Evolutionary conservation across 441 rosid genomes (phyloP).

Genomic region (Corymbia citriodora): DNA sequence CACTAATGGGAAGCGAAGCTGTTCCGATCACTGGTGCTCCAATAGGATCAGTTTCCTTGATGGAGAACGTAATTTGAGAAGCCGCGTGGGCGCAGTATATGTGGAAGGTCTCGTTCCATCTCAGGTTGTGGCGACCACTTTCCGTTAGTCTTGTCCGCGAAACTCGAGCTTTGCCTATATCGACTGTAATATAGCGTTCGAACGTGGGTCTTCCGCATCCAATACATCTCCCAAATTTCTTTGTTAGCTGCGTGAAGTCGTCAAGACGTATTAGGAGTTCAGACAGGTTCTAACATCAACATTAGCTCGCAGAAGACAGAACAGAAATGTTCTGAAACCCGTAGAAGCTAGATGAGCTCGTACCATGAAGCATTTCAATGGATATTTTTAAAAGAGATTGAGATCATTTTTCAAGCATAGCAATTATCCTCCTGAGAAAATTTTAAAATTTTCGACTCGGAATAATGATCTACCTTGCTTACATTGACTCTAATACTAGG

Average conservation of each 20-base stretch:
- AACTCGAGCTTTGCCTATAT: slow-evolving; percentile 14
- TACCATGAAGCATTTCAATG: neutral
- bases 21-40: slow-evolving; percentile 16
- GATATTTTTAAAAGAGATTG: neutral
- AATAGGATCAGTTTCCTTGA: slow-evolving; percentile 16
- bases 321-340: neutral
- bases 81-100: slow-evolving; percentile 23
- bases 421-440: neutral
- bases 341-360: neutral
- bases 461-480: neutral
- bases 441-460: neutral
- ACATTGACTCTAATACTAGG: neutral
- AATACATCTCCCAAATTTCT: neutral
- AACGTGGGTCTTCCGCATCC: slow-evolving; percentile 4
- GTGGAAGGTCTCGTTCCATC: slow-evolving; percentile 23
- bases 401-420: neutral
- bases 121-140: neutral
- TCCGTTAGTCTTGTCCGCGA: slow-evolving; percentile 11
- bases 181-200: slow-evolving; percentile 19
- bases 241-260: neutral
- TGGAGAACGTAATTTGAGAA: slow-evolving; percentile 21
- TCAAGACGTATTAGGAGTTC: neutral
- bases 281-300: neutral
- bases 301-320: neutral
- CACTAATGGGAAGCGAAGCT: slow-evolving; percentile 20